phyloP scores from a whole-genome alignment of 345 rosid species.

The Litchi chinensis region DNA sequence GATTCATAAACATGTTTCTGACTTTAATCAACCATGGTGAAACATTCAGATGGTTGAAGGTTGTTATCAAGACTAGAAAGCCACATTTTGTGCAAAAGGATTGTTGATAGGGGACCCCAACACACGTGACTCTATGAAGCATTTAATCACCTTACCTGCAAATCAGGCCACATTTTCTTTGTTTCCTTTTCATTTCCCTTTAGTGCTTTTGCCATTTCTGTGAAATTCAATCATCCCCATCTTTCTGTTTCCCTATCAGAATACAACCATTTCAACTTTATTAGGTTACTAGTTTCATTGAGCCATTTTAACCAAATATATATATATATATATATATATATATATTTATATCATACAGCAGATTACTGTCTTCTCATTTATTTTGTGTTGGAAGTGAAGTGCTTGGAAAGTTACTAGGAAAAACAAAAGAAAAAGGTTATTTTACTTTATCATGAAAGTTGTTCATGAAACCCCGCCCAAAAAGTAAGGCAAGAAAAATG shows the following conservation, averaged over 20 bases:
- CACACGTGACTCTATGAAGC: constrained; percentile 25
- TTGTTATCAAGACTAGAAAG: constrained; percentile 7
- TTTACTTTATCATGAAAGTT: not conserved
- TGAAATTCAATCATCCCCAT: constrained; percentile 11
- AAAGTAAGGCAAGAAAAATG: not conserved
- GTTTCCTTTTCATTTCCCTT: constrained; percentile 5
- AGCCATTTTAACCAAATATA: not conserved
- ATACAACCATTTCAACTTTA: not conserved
- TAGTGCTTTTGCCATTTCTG: not conserved
- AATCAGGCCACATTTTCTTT: constrained; percentile 4
- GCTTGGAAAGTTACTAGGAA: not conserved
- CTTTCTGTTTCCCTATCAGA: constrained; percentile 3
- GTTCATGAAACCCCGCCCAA: not conserved
- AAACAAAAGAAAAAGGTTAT: not conserved
- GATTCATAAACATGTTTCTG: constrained; percentile 4
- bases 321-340: too few relatives aligned
- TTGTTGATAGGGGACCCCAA: constrained; percentile 31
- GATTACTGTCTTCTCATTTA: not conserved
- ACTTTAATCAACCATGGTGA: constrained; percentile 9
- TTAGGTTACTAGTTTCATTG: not conserved
- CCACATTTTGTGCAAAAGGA: constrained; percentile 15
- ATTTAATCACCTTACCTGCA: not conserved
- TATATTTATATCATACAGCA: not conserved
- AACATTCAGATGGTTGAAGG: constrained; percentile 22
- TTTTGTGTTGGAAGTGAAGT: not conserved